Evolutionary conservation across 768 basidiomycete species (phyloP).

Genomic region (Kwoniella shandongensis): DNA sequence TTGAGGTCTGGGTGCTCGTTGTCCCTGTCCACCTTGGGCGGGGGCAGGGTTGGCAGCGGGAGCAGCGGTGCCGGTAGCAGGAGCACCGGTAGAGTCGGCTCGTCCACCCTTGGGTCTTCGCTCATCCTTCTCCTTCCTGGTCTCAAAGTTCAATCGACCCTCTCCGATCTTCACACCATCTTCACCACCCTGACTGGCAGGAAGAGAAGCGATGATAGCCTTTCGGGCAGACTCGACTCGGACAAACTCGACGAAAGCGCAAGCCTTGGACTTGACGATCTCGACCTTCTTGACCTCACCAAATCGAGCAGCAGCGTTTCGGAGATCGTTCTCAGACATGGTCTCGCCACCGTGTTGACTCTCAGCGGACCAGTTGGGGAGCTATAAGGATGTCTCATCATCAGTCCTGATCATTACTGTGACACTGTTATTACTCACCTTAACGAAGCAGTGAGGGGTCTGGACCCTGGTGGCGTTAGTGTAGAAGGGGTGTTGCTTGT

Average conservation of each 20-base stretch:
- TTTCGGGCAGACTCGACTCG: constrained; percentile 75
- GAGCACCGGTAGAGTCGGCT: constrained; percentile 3
- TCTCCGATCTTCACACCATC: constrained; percentile 77
- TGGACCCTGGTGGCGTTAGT: constrained; percentile 65
- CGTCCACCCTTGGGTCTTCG: constrained; percentile 51
- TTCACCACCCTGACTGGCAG: constrained; percentile 72
- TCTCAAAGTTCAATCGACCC: constrained; percentile 75
- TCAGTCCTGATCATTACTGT: constrained; percentile 8
- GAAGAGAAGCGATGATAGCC: constrained; percentile 75
- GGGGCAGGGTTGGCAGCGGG: constrained; percentile 6
- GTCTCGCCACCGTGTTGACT: constrained; percentile 33
- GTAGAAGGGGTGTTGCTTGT: constrained; percentile 30
- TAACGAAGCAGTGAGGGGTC: constrained; percentile 85
- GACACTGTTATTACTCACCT: constrained; percentile 58
- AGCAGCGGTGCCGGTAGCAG: constrained; percentile 6
- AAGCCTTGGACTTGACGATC: constrained; percentile 25
- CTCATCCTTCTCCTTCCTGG: constrained; percentile 87
- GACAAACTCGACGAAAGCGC: constrained; percentile 67
- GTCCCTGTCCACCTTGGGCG: constrained; percentile 15
- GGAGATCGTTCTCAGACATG: constrained; percentile 41
- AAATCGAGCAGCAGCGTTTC: constrained; percentile 43
- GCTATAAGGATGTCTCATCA: constrained; percentile 27
- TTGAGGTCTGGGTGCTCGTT: constrained; percentile 14
- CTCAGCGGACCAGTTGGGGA: constrained; percentile 53
- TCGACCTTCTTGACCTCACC: constrained; percentile 34